Evolutionary conservation across 768 basidiomycete genomes (phyloP).

Genomic region (Amanita subjunquillea): DNA sequence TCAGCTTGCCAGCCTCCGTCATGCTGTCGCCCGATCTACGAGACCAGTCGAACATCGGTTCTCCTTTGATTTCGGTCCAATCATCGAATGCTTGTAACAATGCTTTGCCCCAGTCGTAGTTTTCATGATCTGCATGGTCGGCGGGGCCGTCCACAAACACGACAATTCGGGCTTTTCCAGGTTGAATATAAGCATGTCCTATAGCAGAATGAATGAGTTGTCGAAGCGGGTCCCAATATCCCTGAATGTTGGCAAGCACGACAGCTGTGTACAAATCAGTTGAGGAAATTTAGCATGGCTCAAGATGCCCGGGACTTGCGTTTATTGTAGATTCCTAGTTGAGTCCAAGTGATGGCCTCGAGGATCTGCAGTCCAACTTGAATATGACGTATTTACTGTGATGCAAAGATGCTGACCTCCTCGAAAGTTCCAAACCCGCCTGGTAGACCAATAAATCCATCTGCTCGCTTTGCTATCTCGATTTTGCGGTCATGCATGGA

Average conservation of each 20-base stretch:
- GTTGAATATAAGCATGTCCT: constrained; percentile 64
- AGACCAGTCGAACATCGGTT: constrained; percentile 41
- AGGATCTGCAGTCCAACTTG: constrained; percentile 41
- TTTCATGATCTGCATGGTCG: constrained; percentile 37
- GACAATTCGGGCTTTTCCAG: constrained; percentile 50
- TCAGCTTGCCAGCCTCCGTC: constrained; percentile 8
- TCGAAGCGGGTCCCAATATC: constrained; percentile 79
- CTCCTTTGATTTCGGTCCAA: constrained; percentile 34
- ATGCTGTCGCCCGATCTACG: constrained; percentile 22
- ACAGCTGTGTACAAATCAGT: constrained; percentile 41
- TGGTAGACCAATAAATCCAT: constrained; percentile 82
- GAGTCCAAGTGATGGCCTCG: constrained; percentile 93
- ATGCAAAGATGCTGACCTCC: constrained; percentile 42
- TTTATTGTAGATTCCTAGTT: constrained; percentile 79
- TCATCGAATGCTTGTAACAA: constrained; percentile 50
- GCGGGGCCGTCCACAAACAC: constrained; percentile 69
- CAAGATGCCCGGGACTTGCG: constrained; percentile 33
- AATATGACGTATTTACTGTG: constrained; percentile 2
- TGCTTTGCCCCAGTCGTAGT: constrained; percentile 73
- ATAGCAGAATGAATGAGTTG: constrained; percentile 60
- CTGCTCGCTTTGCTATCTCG: constrained; percentile 75
- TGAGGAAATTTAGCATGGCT: not conserved
- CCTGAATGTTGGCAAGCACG: constrained; percentile 75
- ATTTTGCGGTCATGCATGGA: constrained; percentile 88
- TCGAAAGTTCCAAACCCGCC: constrained; percentile 96